A percentile compares a stretch with the other conserved stretches of the same genome.
Conservation (phyloP, 257 asterid genomes). For the Solanum commersonii region DNA sequence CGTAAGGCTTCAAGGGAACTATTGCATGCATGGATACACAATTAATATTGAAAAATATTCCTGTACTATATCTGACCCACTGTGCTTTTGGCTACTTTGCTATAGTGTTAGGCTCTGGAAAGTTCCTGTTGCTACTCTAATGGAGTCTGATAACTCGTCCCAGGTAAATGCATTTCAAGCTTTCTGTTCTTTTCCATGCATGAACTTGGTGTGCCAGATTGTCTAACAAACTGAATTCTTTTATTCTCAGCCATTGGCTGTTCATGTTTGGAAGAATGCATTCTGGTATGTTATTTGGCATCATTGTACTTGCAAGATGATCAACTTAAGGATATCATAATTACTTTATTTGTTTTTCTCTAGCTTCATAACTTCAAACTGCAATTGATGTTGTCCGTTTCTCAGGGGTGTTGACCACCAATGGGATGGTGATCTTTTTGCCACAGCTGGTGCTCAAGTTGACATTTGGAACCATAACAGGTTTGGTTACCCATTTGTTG, state of each 20-base stretch:
- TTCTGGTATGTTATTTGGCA: slow-evolving; percentile 47
- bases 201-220: background rate
- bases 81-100: slow-evolving; percentile 5
- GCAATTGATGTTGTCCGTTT: background rate
- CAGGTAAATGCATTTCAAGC: slow-evolving; percentile 23
- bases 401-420: slow-evolving; percentile 94
- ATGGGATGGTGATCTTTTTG: slow-evolving; percentile 80
- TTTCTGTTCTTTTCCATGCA: background rate
- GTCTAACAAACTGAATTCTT: background rate
- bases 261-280: slow-evolving; percentile 67
- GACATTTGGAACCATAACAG: slow-evolving; percentile 97
- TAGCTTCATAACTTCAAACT: background rate
- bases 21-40: background rate
- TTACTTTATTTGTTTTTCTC: background rate
- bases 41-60: background rate
- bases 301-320: background rate
- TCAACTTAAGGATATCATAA: background rate
- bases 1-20: slow-evolving; percentile 36
- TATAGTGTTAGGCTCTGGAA: slow-evolving; percentile 90
- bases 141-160: slow-evolving; percentile 29
- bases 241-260: slow-evolving; percentile 61
- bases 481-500: slow-evolving; percentile 14
- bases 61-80: background rate
- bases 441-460: slow-evolving; percentile 95
- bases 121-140: slow-evolving; percentile 50